Conservation (phyloP, 306 rosid genomes). For the Senna siamea region DNA sequence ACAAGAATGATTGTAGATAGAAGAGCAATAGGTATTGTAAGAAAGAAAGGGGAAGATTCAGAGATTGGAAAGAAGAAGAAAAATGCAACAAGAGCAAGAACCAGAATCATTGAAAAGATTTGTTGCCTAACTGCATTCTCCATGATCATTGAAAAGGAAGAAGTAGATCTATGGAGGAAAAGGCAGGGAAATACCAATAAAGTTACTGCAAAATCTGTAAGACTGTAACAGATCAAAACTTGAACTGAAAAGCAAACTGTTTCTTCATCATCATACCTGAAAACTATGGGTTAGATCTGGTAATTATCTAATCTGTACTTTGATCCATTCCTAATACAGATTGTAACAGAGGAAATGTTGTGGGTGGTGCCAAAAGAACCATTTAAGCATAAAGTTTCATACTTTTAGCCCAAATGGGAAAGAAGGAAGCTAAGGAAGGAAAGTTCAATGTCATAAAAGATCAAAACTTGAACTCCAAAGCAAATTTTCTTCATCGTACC, state of each 20-base stretch:
- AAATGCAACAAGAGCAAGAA: conserved; percentile 44
- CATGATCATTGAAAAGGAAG: conserved; percentile 43
- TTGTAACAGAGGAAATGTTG: too few relatives aligned
- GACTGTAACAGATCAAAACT: too few relatives aligned
- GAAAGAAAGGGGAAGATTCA: conserved; percentile 44
- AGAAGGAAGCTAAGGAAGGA: conserved; percentile 21
- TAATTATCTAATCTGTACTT: too few relatives aligned
- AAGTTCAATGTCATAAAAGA: conserved; percentile 1
- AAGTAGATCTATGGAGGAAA: conserved; percentile 9
- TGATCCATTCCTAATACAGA: too few relatives aligned
- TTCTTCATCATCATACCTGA: too few relatives aligned
- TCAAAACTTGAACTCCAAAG: conserved; percentile 3
- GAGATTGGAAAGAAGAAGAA: conserved; percentile 41
- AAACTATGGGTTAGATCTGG: too few relatives aligned
- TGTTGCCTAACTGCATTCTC: conserved; percentile 41
- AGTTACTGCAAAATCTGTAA: not conserved
- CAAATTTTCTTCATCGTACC: conserved; percentile 19
- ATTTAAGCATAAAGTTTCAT: conserved; percentile 29
- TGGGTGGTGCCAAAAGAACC: conserved; percentile 27
- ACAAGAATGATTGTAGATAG: conserved; percentile 49
- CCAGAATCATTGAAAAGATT: conserved; percentile 32
- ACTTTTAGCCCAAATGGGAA: conserved; percentile 6
- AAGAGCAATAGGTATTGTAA: conserved; percentile 44
- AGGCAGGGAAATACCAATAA: conserved; percentile 6
- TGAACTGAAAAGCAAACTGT: too few relatives aligned